Base-by-base conservation (phyloP, 176 grass and related monocot genomes). In the Oryza nivara region DNA sequence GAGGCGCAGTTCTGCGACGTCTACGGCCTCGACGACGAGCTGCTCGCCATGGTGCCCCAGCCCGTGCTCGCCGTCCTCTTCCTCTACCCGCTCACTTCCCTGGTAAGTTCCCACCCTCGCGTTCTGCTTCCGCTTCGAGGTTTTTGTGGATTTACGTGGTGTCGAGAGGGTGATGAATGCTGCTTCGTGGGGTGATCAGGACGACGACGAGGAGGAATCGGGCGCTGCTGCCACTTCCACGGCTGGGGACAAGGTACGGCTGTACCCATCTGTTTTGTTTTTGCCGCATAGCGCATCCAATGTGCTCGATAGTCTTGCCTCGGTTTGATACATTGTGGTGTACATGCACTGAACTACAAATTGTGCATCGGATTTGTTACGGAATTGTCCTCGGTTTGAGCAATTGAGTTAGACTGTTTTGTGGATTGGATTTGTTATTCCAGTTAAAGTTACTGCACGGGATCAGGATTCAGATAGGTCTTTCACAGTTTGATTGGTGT, bases 31-130 rank as follows among this genome's bases (percentile, higher is more conserved):
- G 96, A 96, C 78, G 93, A 98, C 46, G 96, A 96, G 51, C 56
- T 98, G 79, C 83, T 98, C 26, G 89, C 80, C 48, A 94, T 98
- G 93, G 96, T 98, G 40, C 93, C 93, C 34, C 89, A 95, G 78
- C 96, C 96, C 78, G 89, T 98, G 72, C 83, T 98, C 20, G 96
- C 96, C n/a, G 93, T 96, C 73, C 41, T 98, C 88, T 92, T 98
- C 65, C 96, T 98, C 78, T 98, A 94, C 85, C 96, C 96, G 22
- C 89, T 89, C 78, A 82, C 88, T 28, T 85, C 85, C 3, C 7
- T 77, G 80, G 93, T 95, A 79, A 82, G 49, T 19, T 15, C 6
- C 35, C 36, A 36, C 35, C 44, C 36, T 71, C 20, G 5, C 30
- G 11, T 60, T 49, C 68, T 67, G 2, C 51, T 88, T 7, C 61